phyloP scores from a whole-genome alignment of 208 protist genomes.

The Wallacemonas collosoma region DNA sequence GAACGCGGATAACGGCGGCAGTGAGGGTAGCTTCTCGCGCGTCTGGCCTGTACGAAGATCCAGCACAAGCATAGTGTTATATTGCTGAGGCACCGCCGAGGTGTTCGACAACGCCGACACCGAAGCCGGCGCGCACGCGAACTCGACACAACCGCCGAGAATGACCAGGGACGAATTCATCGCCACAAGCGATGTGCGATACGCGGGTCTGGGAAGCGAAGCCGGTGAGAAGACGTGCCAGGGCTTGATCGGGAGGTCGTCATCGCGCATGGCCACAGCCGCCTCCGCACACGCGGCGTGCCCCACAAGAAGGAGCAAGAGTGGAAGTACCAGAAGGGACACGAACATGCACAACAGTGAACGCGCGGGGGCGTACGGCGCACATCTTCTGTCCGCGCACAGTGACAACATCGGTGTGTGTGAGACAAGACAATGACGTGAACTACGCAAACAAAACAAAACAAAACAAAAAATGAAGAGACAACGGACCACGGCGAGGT shows the following conservation, averaged over 20 bases:
- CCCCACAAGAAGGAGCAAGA: not conserved
- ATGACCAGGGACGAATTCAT: conserved; percentile 5
- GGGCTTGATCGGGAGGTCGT: conserved; percentile 11
- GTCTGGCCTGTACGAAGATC: not conserved
- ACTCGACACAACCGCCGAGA: conserved; percentile 4
- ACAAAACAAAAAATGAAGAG: not conserved
- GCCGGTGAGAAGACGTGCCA: conserved; percentile 1
- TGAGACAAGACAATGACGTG: too few relatives aligned
- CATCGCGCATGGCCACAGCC: not conserved
- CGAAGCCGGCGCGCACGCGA: not conserved
- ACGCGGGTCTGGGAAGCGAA: not conserved
- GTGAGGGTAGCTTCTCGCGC: not conserved
- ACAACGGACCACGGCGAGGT: not conserved
- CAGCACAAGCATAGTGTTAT: conserved; percentile 6
- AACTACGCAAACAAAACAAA: not conserved
- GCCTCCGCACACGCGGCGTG: not conserved
- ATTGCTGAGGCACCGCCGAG: not conserved
- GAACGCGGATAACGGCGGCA: not conserved
- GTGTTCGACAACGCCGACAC: not conserved
- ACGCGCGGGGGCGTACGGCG: too few relatives aligned
- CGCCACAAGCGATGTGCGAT: conserved; percentile 4
- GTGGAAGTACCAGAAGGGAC: too few relatives aligned
- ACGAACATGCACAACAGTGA: too few relatives aligned
- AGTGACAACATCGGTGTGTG: too few relatives aligned
- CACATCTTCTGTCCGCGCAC: too few relatives aligned